Evolutionary conservation across 306 rosid species (phyloP).

Genomic region (Ormosia emarginata): DNA sequence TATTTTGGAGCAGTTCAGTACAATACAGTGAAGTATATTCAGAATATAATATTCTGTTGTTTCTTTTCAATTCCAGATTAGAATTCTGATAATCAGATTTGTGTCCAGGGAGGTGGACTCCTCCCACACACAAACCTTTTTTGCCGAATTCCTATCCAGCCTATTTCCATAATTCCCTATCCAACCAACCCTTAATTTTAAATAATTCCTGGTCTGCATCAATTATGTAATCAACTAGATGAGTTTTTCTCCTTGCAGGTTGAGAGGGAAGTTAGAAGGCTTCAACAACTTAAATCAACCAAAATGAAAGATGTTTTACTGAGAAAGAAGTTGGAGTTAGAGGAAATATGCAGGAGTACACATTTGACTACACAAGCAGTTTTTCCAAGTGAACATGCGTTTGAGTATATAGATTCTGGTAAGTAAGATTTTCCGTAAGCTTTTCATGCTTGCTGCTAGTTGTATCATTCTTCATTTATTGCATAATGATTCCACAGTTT

Average conservation of each 20-base stretch:
- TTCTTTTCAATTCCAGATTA: too few relatives aligned
- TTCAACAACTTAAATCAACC: slow-evolving; percentile 63
- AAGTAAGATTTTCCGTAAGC: slow-evolving; percentile 27
- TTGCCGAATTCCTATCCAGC: too few relatives aligned
- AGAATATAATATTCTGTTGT: too few relatives aligned
- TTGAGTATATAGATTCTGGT: slow-evolving; percentile 51
- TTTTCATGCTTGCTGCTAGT: neutral
- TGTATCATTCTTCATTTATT: neutral
- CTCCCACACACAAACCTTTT: too few relatives aligned
- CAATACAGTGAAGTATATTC: too few relatives aligned
- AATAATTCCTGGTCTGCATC: too few relatives aligned
- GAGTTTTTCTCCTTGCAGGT: slow-evolving; percentile 39
- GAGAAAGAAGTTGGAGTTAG: slow-evolving; percentile 61
- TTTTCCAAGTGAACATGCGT: slow-evolving; percentile 29
- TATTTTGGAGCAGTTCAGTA: too few relatives aligned
- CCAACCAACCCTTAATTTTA: too few relatives aligned
- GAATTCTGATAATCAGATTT: too few relatives aligned
- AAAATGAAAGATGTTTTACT: slow-evolving; percentile 61
- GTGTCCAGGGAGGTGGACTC: too few relatives aligned
- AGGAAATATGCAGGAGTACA: slow-evolving; percentile 51
- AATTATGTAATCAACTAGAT: neutral
- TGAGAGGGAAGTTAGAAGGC: slow-evolving; percentile 66
- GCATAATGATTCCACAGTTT: neutral
- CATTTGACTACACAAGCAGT: slow-evolving; percentile 43
- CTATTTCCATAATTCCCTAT: too few relatives aligned